Percentiles rank a stretch among this genome's conserved stretches.
These are phyloP conservation scores for Letharia columbiana DNA, from an alignment of 495 filamentous ascomycete species.

Conservation along the genomic window DNA sequence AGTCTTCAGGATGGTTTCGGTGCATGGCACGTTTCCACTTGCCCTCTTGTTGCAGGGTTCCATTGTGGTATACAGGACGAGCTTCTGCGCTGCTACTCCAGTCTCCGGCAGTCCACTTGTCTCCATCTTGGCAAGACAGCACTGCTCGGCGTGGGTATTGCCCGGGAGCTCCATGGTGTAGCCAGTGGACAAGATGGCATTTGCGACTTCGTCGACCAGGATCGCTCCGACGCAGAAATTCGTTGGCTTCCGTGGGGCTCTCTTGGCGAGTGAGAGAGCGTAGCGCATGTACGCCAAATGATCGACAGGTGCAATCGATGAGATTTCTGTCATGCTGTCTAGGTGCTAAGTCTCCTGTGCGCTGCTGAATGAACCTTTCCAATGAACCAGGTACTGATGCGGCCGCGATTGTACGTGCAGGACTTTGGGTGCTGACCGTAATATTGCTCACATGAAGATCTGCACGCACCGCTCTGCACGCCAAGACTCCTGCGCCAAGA, in stretches of 20 bases:
- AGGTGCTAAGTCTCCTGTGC: no score
- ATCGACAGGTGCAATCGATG: constrained; percentile 21
- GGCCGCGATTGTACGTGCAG: no score
- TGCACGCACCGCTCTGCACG: no score
- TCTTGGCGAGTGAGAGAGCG: constrained; percentile 62
- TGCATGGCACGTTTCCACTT: constrained; percentile 75
- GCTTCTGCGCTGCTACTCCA: constrained; percentile 41
- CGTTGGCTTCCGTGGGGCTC: constrained; percentile 74
- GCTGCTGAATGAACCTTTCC: no score
- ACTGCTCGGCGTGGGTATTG: constrained; percentile 95
- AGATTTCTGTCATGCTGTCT: background rate
- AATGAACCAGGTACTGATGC: no score
- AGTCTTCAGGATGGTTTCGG: constrained; percentile 65
- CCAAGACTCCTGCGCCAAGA: no score
- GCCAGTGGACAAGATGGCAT: constrained; percentile 68
- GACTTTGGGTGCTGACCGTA: no score
- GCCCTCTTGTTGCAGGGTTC: constrained; percentile 81
- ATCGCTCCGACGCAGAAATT: constrained; percentile 92
- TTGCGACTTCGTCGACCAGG: constrained; percentile 46
- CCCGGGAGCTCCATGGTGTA: constrained; percentile 86
- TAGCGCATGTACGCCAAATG: constrained; percentile 62
- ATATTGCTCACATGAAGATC: no score
- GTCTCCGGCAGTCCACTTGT: constrained; percentile 45
- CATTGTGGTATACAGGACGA: constrained; percentile 83
- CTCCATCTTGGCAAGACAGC: constrained; percentile 73